Percentiles rank a stretch among this genome's conserved stretches.
phyloP scores from a whole-genome alignment of 345 rosid species.

The Rubroshorea leprosula region DNA sequence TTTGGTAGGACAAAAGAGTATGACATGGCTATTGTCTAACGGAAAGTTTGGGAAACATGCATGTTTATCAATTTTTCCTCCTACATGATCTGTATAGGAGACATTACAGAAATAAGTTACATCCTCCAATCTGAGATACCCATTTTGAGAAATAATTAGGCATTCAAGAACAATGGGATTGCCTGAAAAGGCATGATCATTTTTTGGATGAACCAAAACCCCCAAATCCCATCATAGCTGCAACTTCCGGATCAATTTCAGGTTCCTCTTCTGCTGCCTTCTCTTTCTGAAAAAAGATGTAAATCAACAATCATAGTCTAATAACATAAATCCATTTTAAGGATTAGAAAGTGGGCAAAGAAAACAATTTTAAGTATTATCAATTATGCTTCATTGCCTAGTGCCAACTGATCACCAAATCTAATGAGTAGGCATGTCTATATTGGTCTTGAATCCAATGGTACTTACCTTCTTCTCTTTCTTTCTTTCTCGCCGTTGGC shows the following conservation, averaged over 20 bases:
- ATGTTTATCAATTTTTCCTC: too few species aligned
- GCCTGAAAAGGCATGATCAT: conserved; percentile 21
- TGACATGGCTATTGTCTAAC: too few species aligned
- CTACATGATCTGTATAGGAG: too few species aligned
- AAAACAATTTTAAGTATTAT: too few species aligned
- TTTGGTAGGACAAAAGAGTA: too few species aligned
- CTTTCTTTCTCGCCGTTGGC: conserved; percentile 77
- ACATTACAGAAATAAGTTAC: not conserved
- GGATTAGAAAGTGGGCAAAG: not conserved
- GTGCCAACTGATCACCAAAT: too few species aligned
- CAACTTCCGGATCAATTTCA: conserved; percentile 88
- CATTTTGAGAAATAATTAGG: not conserved
- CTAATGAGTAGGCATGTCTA: too few species aligned
- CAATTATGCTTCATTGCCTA: too few species aligned
- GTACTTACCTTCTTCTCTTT: conserved; percentile 86
- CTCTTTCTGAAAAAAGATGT: conserved; percentile 54
- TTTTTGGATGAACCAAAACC: conserved; percentile 85
- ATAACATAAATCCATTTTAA: too few species aligned
- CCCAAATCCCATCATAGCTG: conserved; percentile 96
- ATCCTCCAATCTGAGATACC: not conserved
- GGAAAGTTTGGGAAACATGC: too few species aligned
- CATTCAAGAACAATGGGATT: not conserved
- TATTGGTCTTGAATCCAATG: not conserved
- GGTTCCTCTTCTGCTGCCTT: conserved; percentile 73
- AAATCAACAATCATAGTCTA: conserved; percentile 2